These are phyloP conservation scores for Pythium volutum DNA, from an alignment of 352 stramenopile genomes.

Conservation along the genomic window DNA sequence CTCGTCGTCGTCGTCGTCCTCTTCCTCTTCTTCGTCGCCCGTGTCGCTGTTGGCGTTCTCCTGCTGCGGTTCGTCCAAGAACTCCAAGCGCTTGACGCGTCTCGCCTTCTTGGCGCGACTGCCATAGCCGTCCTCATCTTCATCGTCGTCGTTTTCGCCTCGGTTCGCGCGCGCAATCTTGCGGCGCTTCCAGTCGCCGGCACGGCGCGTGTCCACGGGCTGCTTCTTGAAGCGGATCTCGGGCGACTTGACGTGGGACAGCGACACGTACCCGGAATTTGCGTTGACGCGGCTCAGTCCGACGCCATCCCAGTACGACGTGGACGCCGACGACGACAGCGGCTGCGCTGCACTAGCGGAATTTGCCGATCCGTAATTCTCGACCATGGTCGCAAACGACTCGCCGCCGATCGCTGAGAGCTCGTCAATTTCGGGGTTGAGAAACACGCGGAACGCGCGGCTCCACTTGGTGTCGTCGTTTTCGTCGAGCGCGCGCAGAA, in stretches of 20 bases:
- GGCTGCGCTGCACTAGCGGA: background rate
- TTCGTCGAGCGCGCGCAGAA: constrained; percentile 57
- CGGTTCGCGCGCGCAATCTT: constrained; percentile 40
- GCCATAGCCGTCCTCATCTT: too few relatives aligned
- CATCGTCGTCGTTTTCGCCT: constrained; percentile 29
- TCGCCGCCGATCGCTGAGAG: constrained; percentile 35
- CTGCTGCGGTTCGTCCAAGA: constrained; percentile 24
- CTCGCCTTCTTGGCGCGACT: background rate
- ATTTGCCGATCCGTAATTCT: constrained; percentile 6
- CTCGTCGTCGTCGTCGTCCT: constrained; percentile 15
- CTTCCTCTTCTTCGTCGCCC: constrained; percentile 40
- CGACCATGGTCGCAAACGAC: constrained; percentile 22
- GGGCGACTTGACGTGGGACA: constrained; percentile 69
- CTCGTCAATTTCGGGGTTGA: constrained; percentile 53
- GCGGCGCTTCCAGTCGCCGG: constrained; percentile 54
- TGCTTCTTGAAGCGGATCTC: constrained; percentile 75
- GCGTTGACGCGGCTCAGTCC: constrained; percentile 35
- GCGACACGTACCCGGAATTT: constrained; percentile 64
- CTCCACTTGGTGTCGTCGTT: constrained; percentile 59
- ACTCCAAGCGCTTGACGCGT: constrained; percentile 14
- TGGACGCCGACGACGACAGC: constrained; percentile 6
- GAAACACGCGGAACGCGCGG: constrained; percentile 52
- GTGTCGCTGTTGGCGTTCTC: constrained; percentile 22
- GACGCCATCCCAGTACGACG: constrained; percentile 13
- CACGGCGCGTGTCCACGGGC: constrained; percentile 29